Evolutionary conservation across 306 rosid species (phyloP).

Genomic region (Medicago arabica): DNA sequence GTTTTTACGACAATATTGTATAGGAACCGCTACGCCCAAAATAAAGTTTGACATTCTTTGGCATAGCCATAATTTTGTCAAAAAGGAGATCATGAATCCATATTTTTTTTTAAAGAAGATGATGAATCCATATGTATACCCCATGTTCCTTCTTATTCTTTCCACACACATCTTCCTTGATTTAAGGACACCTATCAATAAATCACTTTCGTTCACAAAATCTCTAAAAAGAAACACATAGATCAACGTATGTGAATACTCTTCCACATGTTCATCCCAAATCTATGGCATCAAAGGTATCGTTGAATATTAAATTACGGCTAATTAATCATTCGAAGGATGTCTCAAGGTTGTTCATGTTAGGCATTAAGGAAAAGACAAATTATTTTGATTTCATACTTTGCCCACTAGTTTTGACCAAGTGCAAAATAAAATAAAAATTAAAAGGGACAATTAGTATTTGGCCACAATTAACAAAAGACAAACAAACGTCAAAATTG

Average conservation of each 20-base stretch:
- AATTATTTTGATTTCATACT: conserved; percentile 35
- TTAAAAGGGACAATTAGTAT: conserved; percentile 18
- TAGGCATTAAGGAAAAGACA: conserved; percentile 30
- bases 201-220: conserved; percentile 28
- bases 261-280: conserved; percentile 27
- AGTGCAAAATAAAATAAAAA: background rate
- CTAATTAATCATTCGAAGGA: conserved; percentile 28
- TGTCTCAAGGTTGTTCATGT: background rate
- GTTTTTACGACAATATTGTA: background rate
- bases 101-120: conserved; percentile 7
- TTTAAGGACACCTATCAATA: conserved; percentile 52
- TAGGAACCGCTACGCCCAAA: conserved; percentile 40
- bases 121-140: conserved; percentile 33
- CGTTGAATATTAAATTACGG: conserved; percentile 17
- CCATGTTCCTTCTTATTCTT: conserved; percentile 40
- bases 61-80: conserved; percentile 52
- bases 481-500: conserved; percentile 34
- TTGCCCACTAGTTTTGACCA: conserved; percentile 53
- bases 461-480: conserved; percentile 18
- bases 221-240: conserved; percentile 47
- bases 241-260: conserved; percentile 47
- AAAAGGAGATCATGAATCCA: conserved; percentile 36
- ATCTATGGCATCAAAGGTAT: conserved; percentile 10
- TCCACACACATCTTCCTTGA: conserved; percentile 48
- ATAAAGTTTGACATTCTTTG: conserved; percentile 46